Percentiles rank a stretch among this genome's conserved stretches.
Conservation (phyloP, 1,139 yeast genomes). For the Candida tetrigidarum region DNA sequence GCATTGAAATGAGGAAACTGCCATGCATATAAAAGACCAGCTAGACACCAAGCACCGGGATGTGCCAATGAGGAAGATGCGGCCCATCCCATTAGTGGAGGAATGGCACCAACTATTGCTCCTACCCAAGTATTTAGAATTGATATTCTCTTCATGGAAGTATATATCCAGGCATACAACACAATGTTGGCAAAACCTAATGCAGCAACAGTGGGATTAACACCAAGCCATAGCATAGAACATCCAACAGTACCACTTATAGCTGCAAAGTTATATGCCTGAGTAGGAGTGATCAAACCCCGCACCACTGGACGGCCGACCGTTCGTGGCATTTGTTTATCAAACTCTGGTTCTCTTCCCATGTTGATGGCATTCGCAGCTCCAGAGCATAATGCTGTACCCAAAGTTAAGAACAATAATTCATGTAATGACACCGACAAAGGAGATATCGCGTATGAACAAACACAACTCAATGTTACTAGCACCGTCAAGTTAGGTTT, state of each 20-base stretch:
- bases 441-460: conserved; percentile 94
- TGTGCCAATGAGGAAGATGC: conserved; percentile 81
- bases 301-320: conserved; percentile 89
- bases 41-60: conserved; percentile 96
- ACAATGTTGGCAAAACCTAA: conserved; percentile 80
- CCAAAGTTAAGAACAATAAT: conserved; percentile 72
- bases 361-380: conserved; percentile 97
- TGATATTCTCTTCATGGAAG: conserved; percentile 83
- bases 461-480: conserved; percentile 89
- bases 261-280: conserved; percentile 84
- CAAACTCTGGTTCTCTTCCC: conserved; percentile 95
- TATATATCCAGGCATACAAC: conserved; percentile 87
- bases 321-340: conserved; percentile 87
- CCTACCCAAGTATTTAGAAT: conserved; percentile 98
- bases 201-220: conserved; percentile 80
- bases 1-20: conserved; percentile 99
- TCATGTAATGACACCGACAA: conserved; percentile 71
- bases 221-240: conserved; percentile 71
- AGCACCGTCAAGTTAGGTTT: conserved; percentile 89
- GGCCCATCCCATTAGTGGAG: conserved; percentile 99
- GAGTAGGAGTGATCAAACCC: conserved; percentile 72
- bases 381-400: conserved; percentile 88
- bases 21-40: conserved; percentile 93
- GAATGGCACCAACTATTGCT: conserved; percentile 96
- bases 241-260: conserved; percentile 74